Conservation (phyloP, 306 rosid species). For the Cercis canadensis region DNA sequence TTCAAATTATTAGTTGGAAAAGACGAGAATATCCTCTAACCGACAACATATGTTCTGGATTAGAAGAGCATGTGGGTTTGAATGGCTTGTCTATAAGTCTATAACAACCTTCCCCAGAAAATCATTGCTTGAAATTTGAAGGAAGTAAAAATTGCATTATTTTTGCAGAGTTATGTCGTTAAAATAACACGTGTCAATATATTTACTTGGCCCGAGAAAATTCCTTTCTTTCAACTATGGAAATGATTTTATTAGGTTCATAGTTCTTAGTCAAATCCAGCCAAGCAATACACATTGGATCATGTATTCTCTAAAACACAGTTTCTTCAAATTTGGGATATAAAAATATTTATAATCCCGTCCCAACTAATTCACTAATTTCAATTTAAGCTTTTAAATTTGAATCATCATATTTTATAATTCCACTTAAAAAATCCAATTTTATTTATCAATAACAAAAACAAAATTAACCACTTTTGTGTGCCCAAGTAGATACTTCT, state of each 20-base stretch:
- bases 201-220: constrained; percentile 5
- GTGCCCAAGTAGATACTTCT: too few species aligned
- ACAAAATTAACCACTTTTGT: too few species aligned
- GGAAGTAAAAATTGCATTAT: constrained; percentile 20
- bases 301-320: too few species aligned
- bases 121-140: constrained; percentile 8
- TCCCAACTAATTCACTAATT: too few species aligned
- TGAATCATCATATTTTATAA: too few species aligned
- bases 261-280: too few species aligned
- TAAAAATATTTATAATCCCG: neutral
- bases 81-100: constrained; percentile 8
- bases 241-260: neutral
- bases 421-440: too few species aligned
- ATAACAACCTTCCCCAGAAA: constrained; percentile 33
- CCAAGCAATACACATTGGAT: neutral
- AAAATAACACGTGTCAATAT: constrained; percentile 24
- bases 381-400: too few species aligned
- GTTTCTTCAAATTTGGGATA: constrained; percentile 13
- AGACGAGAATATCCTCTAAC: constrained; percentile 23
- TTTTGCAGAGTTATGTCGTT: too few species aligned
- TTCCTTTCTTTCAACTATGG: constrained; percentile 30
- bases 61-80: constrained; percentile 49
- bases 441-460: too few species aligned
- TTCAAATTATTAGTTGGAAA: neutral
- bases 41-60: constrained; percentile 30